Conservation (phyloP, 371 early-diverging fungal species). For the Conidiobolus incongruus region DNA sequence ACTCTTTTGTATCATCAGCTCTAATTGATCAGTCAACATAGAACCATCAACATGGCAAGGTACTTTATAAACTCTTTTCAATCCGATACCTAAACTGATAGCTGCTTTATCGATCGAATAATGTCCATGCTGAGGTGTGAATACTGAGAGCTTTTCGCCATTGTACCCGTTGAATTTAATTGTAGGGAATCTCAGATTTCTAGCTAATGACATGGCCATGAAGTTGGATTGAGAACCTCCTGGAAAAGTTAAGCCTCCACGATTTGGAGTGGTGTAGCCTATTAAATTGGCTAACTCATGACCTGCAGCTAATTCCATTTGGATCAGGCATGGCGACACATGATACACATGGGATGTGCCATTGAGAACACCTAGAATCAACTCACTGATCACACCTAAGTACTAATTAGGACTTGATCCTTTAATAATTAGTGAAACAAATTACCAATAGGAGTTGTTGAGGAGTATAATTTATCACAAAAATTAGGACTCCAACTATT, state of each 20-base stretch:
- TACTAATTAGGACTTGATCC: too few relatives aligned
- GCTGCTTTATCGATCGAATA: slow-evolving; percentile 62
- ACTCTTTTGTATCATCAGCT: slow-evolving; percentile 18
- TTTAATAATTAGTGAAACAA: too few relatives aligned
- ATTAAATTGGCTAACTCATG: slow-evolving; percentile 26
- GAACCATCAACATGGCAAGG: slow-evolving; percentile 34
- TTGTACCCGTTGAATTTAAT: slow-evolving; percentile 16
- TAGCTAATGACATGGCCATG: slow-evolving; percentile 56
- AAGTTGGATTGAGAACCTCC: slow-evolving; percentile 65
- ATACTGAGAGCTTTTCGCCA: slow-evolving; percentile 24
- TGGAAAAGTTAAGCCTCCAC: slow-evolving; percentile 51
- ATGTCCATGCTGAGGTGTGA: slow-evolving; percentile 53
- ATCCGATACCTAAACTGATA: slow-evolving; percentile 49
- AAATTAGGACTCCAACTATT: slow-evolving; percentile 53
- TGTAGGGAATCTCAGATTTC: slow-evolving; percentile 40
- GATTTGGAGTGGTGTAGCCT: slow-evolving; percentile 18
- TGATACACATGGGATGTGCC: slow-evolving; percentile 62
- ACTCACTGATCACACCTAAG: slow-evolving; percentile 51
- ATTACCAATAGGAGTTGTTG: slow-evolving; percentile 46
- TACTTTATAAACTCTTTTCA: slow-evolving; percentile 37
- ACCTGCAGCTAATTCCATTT: slow-evolving; percentile 47
- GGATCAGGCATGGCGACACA: slow-evolving; percentile 47
- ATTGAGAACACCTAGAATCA: slow-evolving; percentile 47
- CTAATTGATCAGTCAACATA: slow-evolving; percentile 30
- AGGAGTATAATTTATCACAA: slow-evolving; percentile 69